Base-by-base conservation (phyloP, 2,329 filamentous ascomycete genomes). In the Colletotrichum liriopes region DNA sequence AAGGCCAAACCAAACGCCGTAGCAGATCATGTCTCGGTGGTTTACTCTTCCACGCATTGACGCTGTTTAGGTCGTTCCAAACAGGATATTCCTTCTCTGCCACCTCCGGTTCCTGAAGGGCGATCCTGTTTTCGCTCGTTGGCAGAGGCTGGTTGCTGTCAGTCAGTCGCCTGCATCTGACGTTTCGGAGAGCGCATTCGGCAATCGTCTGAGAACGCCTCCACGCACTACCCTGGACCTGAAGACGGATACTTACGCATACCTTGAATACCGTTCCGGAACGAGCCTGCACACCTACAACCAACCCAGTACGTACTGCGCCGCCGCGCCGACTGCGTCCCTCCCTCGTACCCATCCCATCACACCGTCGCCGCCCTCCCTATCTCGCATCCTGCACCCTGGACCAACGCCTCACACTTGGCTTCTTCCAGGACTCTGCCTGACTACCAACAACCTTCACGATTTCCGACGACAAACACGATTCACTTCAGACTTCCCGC, bases 21-120 rank as follows among this genome's bases (percentile, higher is more conserved):
- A 79, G 78, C 78, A 80, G 79, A 80, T 80, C 80, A 83, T 84
- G 83, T 84, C 82, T 84, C 79, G 77, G 78, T 77, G 73, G 69
- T 71, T 71, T 74, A 77, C 61, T 63, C 55, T 56, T 67, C 66
- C 67, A 74, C 65, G 72, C 72, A 73, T 73, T 71, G 71, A 67
- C 73, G 45, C 51, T 56, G 29, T 23, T 52, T 45, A 37, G 12
- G 26, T 43, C 35, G 5, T 41, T 58, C 37, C 55, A 55, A 56
- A 65, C 55, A 69, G 60, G 67, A 65, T 71, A 58, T 73, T 62
- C 62, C 67, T 58, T 66, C 56, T 67, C 39, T 41, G 26, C 58
- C 39, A 43, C 37, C 56, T 66, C 67, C 35, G 35, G 47, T 43
- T 51, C 49, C 47, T 55, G 67, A 65, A 41, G 61, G 49, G 29